Conservation (phyloP, 73 alveolate species). For the Paramecium primaurelia region DNA sequence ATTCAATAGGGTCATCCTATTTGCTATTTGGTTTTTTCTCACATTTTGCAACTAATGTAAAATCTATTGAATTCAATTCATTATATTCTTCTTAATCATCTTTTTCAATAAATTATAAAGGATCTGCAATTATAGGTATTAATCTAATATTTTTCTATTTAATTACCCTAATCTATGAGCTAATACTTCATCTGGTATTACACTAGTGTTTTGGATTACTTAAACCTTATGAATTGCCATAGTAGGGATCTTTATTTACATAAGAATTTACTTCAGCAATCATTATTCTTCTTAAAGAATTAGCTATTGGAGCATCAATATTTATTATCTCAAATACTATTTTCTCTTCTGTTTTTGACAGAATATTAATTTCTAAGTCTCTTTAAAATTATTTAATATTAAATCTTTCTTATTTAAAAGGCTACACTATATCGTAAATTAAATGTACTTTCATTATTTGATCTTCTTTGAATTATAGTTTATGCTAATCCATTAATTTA, state of each 20-base stretch:
- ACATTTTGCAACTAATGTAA: constrained; percentile 84
- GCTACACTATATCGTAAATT: neutral
- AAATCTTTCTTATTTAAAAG: neutral
- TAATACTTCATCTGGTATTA: constrained; percentile 96
- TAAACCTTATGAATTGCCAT: constrained; percentile 97
- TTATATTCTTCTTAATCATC: constrained; percentile 74
- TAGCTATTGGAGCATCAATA: constrained; percentile 93
- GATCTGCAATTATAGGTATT: constrained; percentile 94
- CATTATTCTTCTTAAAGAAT: constrained; percentile 95
- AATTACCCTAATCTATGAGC: constrained; percentile 93
- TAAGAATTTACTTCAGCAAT: constrained; percentile 79
- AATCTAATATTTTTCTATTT: constrained; percentile 25
- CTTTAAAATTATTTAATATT: neutral
- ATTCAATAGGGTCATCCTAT: constrained; percentile 69
- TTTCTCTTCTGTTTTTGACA: constrained; percentile 72
- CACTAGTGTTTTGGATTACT: constrained; percentile 92
- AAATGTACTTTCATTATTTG: neutral
- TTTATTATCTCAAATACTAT: constrained; percentile 89
- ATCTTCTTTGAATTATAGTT: neutral
- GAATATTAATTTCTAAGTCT: neutral
- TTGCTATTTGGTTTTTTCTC: constrained; percentile 68
- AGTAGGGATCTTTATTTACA: constrained; percentile 78
- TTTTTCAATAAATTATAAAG: constrained; percentile 75
- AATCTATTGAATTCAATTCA: constrained; percentile 80
- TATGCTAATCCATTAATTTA: constrained; percentile 24